These are phyloP conservation scores for Zygosaccharomyces bailii DNA, from an alignment of 805 yeast species.

Conservation along the genomic window DNA sequence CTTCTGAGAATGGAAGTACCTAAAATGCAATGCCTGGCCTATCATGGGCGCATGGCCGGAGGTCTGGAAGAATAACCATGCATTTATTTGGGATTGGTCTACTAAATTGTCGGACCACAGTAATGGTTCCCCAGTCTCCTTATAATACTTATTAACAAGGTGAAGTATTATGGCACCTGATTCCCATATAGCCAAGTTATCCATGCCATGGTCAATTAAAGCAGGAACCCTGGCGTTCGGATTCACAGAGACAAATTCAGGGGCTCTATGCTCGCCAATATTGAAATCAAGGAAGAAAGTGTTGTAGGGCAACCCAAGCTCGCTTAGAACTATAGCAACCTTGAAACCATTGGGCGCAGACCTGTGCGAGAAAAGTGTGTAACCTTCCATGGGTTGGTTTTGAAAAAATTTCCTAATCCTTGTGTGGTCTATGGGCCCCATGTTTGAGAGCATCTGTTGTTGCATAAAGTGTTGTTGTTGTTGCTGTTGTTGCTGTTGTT, in stretches of 20 bases:
- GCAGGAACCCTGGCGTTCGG: slow-evolving; percentile 97
- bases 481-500: slow-evolving; percentile 13
- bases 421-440: slow-evolving; percentile 43
- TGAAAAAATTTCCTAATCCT: slow-evolving; percentile 69
- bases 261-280: slow-evolving; percentile 86
- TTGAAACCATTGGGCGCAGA: slow-evolving; percentile 96
- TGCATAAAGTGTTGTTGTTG: slow-evolving; percentile 23
- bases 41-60: slow-evolving; percentile 99
- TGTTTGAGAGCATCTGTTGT: slow-evolving; percentile 18
- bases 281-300: slow-evolving; percentile 85
- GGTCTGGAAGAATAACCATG: slow-evolving; percentile 93
- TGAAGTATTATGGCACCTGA: slow-evolving; percentile 88
- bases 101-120: slow-evolving; percentile 70
- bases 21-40: slow-evolving; percentile 93
- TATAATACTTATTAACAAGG: slow-evolving; percentile 62
- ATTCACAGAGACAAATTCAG: slow-evolving; percentile 88
- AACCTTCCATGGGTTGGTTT: slow-evolving; percentile 77
- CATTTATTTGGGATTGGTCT: slow-evolving; percentile 78
- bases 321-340: slow-evolving; percentile 85
- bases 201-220: slow-evolving; percentile 79
- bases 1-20: slow-evolving; percentile 81
- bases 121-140: slow-evolving; percentile 64
- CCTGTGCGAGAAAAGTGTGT: slow-evolving; percentile 76
- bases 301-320: slow-evolving; percentile 71
- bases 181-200: slow-evolving; percentile 86